phyloP scores from a whole-genome alignment of 352 stramenopile species.

The Phytopythium helicoides region DNA sequence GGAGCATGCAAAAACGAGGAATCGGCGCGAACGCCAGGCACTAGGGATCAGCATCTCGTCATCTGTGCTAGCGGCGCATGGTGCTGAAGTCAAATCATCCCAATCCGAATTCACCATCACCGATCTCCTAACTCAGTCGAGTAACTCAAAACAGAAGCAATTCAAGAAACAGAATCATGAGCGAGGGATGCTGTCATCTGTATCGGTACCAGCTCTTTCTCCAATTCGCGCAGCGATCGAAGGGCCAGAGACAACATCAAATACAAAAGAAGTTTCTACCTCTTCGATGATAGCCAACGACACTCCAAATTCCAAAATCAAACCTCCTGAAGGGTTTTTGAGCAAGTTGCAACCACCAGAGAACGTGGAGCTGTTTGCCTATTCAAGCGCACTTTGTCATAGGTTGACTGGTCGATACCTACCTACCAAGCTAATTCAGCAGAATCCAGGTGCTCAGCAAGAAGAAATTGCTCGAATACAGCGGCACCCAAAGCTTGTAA shows the following conservation, averaged over 20 bases:
- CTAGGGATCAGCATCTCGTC: slow-evolving; percentile 38
- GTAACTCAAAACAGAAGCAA: slow-evolving; percentile 1
- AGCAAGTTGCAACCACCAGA: slow-evolving; percentile 39
- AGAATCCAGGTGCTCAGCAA: slow-evolving; percentile 43
- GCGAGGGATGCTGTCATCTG: neutral
- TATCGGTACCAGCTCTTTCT: neutral
- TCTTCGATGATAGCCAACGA: neutral
- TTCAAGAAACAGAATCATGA: neutral
- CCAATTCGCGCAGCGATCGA: neutral
- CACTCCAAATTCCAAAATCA: neutral
- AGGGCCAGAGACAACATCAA: slow-evolving; percentile 1
- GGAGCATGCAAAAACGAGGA: neutral
- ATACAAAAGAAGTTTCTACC: neutral
- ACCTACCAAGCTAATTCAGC: slow-evolving; percentile 36
- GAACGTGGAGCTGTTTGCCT: slow-evolving; percentile 67
- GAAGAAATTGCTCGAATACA: slow-evolving; percentile 58
- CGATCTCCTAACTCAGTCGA: slow-evolving; percentile 17
- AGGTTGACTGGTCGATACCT: slow-evolving; percentile 65
- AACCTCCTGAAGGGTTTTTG: slow-evolving; percentile 26
- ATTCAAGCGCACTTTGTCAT: slow-evolving; percentile 62
- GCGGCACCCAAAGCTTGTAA: slow-evolving; percentile 51
- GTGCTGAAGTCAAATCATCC: slow-evolving; percentile 2
- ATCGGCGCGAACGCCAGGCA: slow-evolving; percentile 7
- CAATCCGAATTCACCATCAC: slow-evolving; percentile 27
- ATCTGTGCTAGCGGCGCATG: slow-evolving; percentile 15